Evolutionary conservation across 495 filamentous ascomycete species (phyloP).

Genomic region (Xeromyces bisporus): DNA sequence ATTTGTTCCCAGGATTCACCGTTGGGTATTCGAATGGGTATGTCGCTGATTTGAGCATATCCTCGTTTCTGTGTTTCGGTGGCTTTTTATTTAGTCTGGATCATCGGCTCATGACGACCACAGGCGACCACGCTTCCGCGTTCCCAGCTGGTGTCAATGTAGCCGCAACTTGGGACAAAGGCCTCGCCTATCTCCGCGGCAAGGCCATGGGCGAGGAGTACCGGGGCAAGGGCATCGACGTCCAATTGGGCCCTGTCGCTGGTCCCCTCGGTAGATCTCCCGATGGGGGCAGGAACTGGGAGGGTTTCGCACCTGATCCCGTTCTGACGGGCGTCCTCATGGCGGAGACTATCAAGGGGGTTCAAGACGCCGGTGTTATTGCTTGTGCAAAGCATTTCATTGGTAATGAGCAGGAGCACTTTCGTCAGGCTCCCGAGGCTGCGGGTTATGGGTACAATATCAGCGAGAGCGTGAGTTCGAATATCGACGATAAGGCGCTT

Average conservation of each 20-base stretch:
- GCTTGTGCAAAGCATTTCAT: slow-evolving; percentile 76
- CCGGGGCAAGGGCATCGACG: slow-evolving; percentile 66
- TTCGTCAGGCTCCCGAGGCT: slow-evolving; percentile 57
- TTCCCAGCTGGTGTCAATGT: slow-evolving; percentile 72
- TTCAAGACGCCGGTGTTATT: slow-evolving; percentile 66
- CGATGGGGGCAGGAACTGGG: slow-evolving; percentile 82
- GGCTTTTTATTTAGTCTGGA: background rate
- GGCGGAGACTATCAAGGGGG: slow-evolving; percentile 58
- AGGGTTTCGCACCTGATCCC: slow-evolving; percentile 50
- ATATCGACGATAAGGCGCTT: slow-evolving; percentile 85
- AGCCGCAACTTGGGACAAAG: slow-evolving; percentile 62
- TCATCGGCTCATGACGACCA: slow-evolving; percentile 4
- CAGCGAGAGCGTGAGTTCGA: slow-evolving; percentile 50
- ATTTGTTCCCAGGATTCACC: slow-evolving; percentile 87
- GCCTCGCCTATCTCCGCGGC: slow-evolving; percentile 58
- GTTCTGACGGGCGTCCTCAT: slow-evolving; percentile 60
- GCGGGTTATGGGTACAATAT: slow-evolving; percentile 46
- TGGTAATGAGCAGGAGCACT: slow-evolving; percentile 62
- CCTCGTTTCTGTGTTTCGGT: background rate
- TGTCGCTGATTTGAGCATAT: too few species aligned
- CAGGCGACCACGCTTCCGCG: slow-evolving; percentile 59
- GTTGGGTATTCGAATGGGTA: slow-evolving; percentile 60
- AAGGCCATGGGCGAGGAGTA: slow-evolving; percentile 68
- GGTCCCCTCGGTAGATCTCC: slow-evolving; percentile 65
- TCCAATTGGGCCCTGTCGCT: slow-evolving; percentile 77